Conservation (phyloP, 2,329 filamentous ascomycete genomes). For the Diplodia mutila region DNA sequence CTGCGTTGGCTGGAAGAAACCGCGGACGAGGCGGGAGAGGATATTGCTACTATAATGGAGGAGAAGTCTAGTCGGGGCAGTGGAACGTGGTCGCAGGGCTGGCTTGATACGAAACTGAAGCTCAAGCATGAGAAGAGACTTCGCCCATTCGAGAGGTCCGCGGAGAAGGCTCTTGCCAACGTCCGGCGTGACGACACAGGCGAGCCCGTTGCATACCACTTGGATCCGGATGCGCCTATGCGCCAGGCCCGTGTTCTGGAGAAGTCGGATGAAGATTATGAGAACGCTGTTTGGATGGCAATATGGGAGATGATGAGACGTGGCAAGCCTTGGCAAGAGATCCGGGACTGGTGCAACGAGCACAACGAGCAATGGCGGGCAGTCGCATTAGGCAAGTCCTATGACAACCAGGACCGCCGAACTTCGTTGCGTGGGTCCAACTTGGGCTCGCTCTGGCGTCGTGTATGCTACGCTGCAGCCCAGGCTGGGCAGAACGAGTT, state of each 20-base stretch:
- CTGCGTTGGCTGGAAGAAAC: constrained; percentile 85
- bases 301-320: constrained; percentile 90
- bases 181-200: constrained; percentile 49
- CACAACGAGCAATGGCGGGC: constrained; percentile 89
- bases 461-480: constrained; percentile 75
- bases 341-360: constrained; percentile 84
- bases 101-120: constrained; percentile 86
- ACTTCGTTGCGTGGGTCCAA: constrained; percentile 34
- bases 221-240: constrained; percentile 88
- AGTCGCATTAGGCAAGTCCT: constrained; percentile 74
- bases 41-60: constrained; percentile 75
- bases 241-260: constrained; percentile 78
- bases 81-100: constrained; percentile 83
- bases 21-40: constrained; percentile 67
- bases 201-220: constrained; percentile 75
- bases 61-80: constrained; percentile 72
- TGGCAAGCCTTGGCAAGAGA: constrained; percentile 72
- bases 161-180: constrained; percentile 49
- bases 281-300: constrained; percentile 89
- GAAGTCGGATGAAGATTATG: constrained; percentile 82
- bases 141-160: constrained; percentile 60
- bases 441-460: constrained; percentile 66
- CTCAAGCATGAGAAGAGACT: constrained; percentile 90
- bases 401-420: constrained; percentile 46
- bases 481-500: constrained; percentile 73